phyloP scores from a whole-genome alignment of 495 filamentous ascomycete genomes.

The Trichoderma orchidacearum region DNA sequence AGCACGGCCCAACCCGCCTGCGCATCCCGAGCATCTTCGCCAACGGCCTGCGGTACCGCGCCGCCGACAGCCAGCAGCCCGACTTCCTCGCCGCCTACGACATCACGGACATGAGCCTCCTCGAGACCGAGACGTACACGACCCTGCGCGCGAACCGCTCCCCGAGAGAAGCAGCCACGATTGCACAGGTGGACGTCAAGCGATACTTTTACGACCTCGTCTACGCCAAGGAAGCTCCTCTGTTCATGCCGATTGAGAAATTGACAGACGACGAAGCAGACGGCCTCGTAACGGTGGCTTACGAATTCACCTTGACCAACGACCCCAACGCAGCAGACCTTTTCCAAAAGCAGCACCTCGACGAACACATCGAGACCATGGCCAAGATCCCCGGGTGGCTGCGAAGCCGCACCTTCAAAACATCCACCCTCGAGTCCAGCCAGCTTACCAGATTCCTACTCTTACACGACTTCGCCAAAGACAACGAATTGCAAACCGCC shows the following conservation, averaged over 20 bases:
- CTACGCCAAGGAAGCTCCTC: slow-evolving; percentile 31
- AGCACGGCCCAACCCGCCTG: slow-evolving; percentile 68
- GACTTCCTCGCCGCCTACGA: slow-evolving; percentile 72
- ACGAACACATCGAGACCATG: slow-evolving; percentile 61
- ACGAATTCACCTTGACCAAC: slow-evolving; percentile 41
- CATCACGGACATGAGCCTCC: slow-evolving; percentile 54
- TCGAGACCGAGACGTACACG: slow-evolving; percentile 54
- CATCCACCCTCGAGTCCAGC: slow-evolving; percentile 35
- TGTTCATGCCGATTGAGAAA: slow-evolving; percentile 45
- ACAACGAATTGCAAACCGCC: slow-evolving; percentile 49
- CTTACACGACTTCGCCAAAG: slow-evolving; percentile 55
- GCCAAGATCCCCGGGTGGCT: slow-evolving; percentile 64
- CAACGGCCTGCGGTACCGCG: slow-evolving; percentile 68
- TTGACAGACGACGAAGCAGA: slow-evolving; percentile 43
- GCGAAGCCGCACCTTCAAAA: slow-evolving; percentile 50
- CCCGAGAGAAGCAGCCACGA: slow-evolving; percentile 58
- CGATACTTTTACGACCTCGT: slow-evolving; percentile 55
- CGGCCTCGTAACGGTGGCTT: slow-evolving; percentile 47
- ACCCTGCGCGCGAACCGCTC: slow-evolving; percentile 55
- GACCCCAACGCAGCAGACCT: slow-evolving; percentile 39
- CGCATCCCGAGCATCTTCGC: slow-evolving; percentile 52
- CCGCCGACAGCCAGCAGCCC: slow-evolving; percentile 43
- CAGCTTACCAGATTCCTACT: slow-evolving; percentile 39
- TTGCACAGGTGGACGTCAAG: slow-evolving; percentile 60
- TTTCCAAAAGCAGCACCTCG: slow-evolving; percentile 51